These are phyloP conservation scores for Purpureocillium lavendulum DNA, from an alignment of 2,329 filamentous ascomycete genomes.

Conservation along the genomic window DNA sequence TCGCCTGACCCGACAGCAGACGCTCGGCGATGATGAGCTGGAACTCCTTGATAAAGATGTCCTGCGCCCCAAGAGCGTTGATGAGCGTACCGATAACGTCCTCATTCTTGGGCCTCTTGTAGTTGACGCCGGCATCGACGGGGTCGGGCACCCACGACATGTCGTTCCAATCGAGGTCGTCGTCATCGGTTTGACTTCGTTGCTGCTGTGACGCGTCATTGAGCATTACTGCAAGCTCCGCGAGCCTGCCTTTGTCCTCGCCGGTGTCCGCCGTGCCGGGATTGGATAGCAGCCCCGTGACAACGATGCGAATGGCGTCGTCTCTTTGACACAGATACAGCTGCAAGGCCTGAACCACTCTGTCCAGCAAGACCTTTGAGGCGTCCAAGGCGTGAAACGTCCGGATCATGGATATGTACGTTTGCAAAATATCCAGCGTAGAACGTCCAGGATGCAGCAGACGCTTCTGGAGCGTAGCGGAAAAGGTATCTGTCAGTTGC, in stretches of 20 bases:
- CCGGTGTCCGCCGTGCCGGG: conserved; percentile 42
- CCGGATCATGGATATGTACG: conserved; percentile 72
- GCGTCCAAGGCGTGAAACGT: conserved; percentile 69
- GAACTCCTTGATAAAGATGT: conserved; percentile 90
- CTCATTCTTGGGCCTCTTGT: conserved; percentile 78
- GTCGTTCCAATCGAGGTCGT: conserved; percentile 82
- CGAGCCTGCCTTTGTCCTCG: conserved; percentile 41
- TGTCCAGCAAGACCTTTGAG: conserved; percentile 67
- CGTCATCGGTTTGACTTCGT: conserved; percentile 46
- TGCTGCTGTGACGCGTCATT: conserved; percentile 50
- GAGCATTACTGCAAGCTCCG: conserved; percentile 60
- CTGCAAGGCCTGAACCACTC: conserved; percentile 65
- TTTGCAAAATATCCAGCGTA: conserved; percentile 65
- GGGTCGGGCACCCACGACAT: conserved; percentile 92
- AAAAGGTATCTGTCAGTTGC: conserved; percentile 63
- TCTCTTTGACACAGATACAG: conserved; percentile 70
- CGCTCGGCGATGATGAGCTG: conserved; percentile 83
- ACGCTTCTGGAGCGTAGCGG: conserved; percentile 53
- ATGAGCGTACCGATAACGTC: conserved; percentile 91
- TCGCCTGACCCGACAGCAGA: conserved; percentile 56
- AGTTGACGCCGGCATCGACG: conserved; percentile 85
- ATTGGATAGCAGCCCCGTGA: conserved; percentile 62
- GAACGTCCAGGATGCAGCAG: conserved; percentile 69
- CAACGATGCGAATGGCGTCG: conserved; percentile 70
- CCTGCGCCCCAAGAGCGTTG: conserved; percentile 78